Evolutionary conservation across 2,329 filamentous ascomycete species (phyloP).

Genomic region (Penicillium sp.): DNA sequence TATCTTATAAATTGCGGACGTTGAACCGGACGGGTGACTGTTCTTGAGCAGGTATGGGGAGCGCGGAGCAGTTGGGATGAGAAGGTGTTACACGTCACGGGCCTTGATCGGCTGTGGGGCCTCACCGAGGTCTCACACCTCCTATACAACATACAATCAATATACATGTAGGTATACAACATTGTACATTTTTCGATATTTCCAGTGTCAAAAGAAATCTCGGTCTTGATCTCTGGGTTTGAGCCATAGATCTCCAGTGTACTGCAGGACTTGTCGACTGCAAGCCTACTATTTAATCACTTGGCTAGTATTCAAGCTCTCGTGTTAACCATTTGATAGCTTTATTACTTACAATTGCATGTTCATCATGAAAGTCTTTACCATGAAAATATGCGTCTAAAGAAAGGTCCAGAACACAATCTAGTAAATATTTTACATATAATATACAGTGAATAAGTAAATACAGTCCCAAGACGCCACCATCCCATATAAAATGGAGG

Average conservation of each 20-base stretch:
- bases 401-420: not conserved
- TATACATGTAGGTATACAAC: too few relatives aligned
- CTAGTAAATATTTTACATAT: slow-evolving; percentile 11
- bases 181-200: not conserved
- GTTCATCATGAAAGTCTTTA: too few relatives aligned
- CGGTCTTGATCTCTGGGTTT: not conserved
- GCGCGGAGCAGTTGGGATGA: slow-evolving; percentile 5
- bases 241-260: not conserved
- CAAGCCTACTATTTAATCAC: too few relatives aligned
- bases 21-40: not conserved
- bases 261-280: not conserved
- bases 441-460: slow-evolving; percentile 13
- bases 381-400: too few relatives aligned
- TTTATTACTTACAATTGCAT: too few relatives aligned
- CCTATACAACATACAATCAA: too few relatives aligned
- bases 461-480: slow-evolving; percentile 2
- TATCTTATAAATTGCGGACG: not conserved
- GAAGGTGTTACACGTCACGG: slow-evolving; percentile 12
- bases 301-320: too few relatives aligned
- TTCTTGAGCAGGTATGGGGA: not conserved
- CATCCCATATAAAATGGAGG: not conserved
- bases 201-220: not conserved
- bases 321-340: too few relatives aligned
- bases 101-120: slow-evolving; percentile 8
- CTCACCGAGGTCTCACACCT: slow-evolving; percentile 3